A percentile compares a stretch with the other conserved stretches of the same genome.
These are phyloP conservation scores for Tinospora cordifolia DNA, from an alignment of 164 flowering plant species.

Conservation along the genomic window DNA sequence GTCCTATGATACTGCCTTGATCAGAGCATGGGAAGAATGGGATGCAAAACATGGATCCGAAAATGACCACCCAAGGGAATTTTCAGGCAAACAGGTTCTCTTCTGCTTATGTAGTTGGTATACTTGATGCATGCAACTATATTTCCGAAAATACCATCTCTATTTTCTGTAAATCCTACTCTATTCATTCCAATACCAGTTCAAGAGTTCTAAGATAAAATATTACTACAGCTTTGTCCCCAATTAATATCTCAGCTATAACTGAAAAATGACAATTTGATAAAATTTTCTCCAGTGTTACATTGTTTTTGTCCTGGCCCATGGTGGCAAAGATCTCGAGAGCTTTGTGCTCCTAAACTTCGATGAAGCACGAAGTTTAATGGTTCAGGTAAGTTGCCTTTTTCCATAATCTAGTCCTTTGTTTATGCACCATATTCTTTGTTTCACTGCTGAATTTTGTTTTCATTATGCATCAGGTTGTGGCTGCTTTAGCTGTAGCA, in stretches of 20 bases:
- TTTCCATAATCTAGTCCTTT: constrained; percentile 2
- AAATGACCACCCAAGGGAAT: constrained; percentile 77
- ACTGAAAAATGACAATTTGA: constrained; percentile 5
- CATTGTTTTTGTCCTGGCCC: constrained; percentile 68
- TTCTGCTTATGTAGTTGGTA: not conserved
- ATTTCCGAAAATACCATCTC: not conserved
- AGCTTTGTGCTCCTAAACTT: constrained; percentile 70
- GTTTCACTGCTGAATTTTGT: not conserved
- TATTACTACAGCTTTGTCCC: not conserved
- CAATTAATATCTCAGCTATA: not conserved
- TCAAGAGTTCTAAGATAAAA: not conserved
- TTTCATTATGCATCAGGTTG: constrained; percentile 40
- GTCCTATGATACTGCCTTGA: constrained; percentile 53
- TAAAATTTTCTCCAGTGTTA: constrained; percentile 51
- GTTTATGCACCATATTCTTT: not conserved
- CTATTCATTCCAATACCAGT: not conserved
- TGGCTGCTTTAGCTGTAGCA: constrained; percentile 81
- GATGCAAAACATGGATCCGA: constrained; percentile 73
- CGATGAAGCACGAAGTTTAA: constrained; percentile 15
- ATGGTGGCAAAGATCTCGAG: constrained; percentile 92
- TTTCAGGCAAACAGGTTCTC: constrained; percentile 72
- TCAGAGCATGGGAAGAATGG: constrained; percentile 90
- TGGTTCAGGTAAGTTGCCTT: constrained; percentile 15
- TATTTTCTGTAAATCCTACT: too few relatives aligned
- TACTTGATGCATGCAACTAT: not conserved